Base-by-base conservation (phyloP, 345 rosid species). In the Dipteronia sinensis region DNA sequence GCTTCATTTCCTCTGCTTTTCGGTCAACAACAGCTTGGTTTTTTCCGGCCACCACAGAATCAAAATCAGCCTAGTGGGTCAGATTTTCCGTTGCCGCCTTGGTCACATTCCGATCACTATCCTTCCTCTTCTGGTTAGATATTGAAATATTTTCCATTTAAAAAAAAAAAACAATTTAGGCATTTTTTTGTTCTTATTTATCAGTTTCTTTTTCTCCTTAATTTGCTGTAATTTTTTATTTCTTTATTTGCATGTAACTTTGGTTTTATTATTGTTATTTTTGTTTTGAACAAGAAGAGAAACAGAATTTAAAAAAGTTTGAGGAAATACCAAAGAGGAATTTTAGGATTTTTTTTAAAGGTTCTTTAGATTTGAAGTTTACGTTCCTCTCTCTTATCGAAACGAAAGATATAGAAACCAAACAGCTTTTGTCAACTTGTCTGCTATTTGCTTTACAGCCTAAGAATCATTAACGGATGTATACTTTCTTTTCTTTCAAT, bases 1-100 rank as follows among this genome's bases (percentile, higher is more conserved):
- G 79, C 76, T 75, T 80, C 87, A 11, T 65, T 76, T 83, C 91
- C 91, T 71, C 88, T 87, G 89, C 77, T 75, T 82, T 87, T 85
- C 19, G 40, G 74, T 1, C 84, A 84, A 34, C 89, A 81, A 19
- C 89, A 76, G 49, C 40, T 29, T 53, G 82, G 76, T 0, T 71
- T 69, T 77, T 58, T 65, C 69, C 69, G 82, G 66, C 83, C 76
- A 13, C 82, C 81, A 3, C 61, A 51, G 58, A 82, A 51, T 74
- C 84, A 81, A 31, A 47, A n/a, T 23, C 78, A 83, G 63, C 19
- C 80, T 1, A 49, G 82, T 47, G 84, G 85, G 47, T 80, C 86
- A 7, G 80, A 70, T 49, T 77, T 73, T 66, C 78, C 75, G 49
- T 65, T 38, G 65, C 86, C 85, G 0, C 77, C 88, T 13, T 81